These are phyloP conservation scores for Litchi chinensis DNA, from an alignment of 345 rosid genomes.

Conservation along the genomic window DNA sequence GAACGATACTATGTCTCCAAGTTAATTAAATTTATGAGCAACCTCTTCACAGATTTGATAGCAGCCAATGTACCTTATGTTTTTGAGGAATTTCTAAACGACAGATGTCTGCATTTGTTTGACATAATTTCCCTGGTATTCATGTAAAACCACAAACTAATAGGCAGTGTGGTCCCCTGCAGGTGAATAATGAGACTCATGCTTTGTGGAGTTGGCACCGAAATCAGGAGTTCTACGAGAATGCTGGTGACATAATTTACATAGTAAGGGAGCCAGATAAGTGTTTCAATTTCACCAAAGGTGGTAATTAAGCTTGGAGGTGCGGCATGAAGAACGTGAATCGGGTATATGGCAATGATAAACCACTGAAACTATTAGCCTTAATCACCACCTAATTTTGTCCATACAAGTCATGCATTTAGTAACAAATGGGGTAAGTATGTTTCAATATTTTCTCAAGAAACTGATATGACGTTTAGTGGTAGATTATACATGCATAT, in stretches of 20 bases:
- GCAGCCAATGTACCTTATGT: not conserved
- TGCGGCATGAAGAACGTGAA: not conserved
- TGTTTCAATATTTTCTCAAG: not conserved
- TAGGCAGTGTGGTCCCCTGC: conserved; percentile 16
- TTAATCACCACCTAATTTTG: not conserved
- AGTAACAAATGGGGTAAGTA: not conserved
- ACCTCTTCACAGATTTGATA: not conserved
- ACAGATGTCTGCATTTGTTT: not conserved
- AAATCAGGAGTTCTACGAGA: conserved; percentile 60
- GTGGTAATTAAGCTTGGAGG: conserved; percentile 29
- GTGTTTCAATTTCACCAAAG: conserved; percentile 36
- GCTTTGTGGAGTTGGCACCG: conserved; percentile 94
- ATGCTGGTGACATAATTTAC: conserved; percentile 77
- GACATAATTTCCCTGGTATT: not conserved
- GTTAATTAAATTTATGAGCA: too few relatives aligned
- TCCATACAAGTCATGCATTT: too few relatives aligned
- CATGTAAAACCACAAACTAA: conserved; percentile 1
- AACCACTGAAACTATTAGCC: not conserved
- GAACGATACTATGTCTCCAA: not conserved
- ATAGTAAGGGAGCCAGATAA: conserved; percentile 75
- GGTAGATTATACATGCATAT: not conserved
- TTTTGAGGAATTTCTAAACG: not conserved
- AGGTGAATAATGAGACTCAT: conserved; percentile 86
- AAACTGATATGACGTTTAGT: not conserved
- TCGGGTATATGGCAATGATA: too few relatives aligned